A percentile compares a stretch with the other conserved stretches of the same genome.
Evolutionary conservation across 257 asterid genomes (phyloP).

Genomic region (Solanum paucissectum): DNA sequence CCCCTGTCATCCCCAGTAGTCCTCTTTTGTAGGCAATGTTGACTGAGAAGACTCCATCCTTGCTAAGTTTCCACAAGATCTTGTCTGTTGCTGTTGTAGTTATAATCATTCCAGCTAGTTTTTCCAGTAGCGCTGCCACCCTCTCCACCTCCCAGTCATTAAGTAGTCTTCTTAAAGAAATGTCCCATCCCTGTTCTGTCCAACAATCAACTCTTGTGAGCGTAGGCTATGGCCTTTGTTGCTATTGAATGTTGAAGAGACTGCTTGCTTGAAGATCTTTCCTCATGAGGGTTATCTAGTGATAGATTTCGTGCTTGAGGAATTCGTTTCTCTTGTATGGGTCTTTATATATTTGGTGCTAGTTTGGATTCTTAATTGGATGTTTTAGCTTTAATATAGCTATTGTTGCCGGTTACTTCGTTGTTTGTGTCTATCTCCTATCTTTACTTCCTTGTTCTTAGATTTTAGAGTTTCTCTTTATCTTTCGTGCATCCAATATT

Average conservation of each 20-base stretch:
- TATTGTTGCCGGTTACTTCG: background rate
- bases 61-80: too few species aligned
- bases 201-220: background rate
- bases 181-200: too few species aligned
- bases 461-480: background rate
- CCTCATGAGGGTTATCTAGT: background rate
- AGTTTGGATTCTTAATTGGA: background rate
- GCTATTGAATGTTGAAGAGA: background rate
- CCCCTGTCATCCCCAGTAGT: too few species aligned
- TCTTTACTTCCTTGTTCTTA: background rate
- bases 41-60: too few species aligned
- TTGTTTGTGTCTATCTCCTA: background rate
- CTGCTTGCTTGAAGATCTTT: background rate
- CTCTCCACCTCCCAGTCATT: too few species aligned
- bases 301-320: background rate
- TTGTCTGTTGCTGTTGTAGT: too few species aligned
- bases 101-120: too few species aligned
- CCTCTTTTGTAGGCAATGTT: too few species aligned
- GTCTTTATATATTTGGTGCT: background rate
- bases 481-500: background rate
- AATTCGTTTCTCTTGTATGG: background rate
- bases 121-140: too few species aligned
- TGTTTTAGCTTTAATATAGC: background rate
- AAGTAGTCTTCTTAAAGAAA: too few species aligned
- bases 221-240: background rate